A percentile compares a stretch with the other conserved stretches of the same genome.
phyloP scores from a whole-genome alignment of 345 rosid species.

The Rhodamnia rubescens region DNA sequence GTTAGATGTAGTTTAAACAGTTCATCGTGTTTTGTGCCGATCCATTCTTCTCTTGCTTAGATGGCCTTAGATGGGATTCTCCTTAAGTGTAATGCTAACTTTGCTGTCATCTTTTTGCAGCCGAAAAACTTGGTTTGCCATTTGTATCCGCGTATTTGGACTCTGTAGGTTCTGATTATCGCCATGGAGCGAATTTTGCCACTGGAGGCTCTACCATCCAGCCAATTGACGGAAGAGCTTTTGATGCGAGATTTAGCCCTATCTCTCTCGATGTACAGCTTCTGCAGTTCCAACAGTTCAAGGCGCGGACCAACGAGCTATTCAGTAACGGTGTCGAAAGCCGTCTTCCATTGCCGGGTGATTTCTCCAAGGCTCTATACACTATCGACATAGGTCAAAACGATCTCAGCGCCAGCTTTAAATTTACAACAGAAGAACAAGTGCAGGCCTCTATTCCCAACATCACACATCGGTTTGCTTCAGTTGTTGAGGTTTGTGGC shows the following conservation, averaged over 20 bases:
- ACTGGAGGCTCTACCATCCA: constrained; percentile 89
- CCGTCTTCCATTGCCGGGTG: constrained; percentile 62
- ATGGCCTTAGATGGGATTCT: neutral
- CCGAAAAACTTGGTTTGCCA: constrained; percentile 59
- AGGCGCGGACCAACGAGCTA: constrained; percentile 41
- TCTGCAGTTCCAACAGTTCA: constrained; percentile 63
- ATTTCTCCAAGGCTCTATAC: constrained; percentile 72
- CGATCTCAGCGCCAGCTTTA: constrained; percentile 68
- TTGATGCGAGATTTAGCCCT: constrained; percentile 72
- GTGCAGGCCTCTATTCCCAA: constrained; percentile 60
- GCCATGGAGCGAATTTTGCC: constrained; percentile 88
- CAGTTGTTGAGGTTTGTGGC: constrained; percentile 30
- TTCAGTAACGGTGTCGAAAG: constrained; percentile 24
- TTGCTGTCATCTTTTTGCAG: constrained; percentile 18
- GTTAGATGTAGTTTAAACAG: neutral
- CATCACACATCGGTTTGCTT: constrained; percentile 51
- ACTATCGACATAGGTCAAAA: constrained; percentile 92
- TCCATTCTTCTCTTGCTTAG: neutral
- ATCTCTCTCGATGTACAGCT: constrained; percentile 85
- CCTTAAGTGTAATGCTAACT: neutral
- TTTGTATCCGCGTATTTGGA: constrained; percentile 81
- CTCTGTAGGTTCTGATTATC: constrained; percentile 66
- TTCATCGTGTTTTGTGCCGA: neutral
- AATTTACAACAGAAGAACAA: constrained; percentile 53
- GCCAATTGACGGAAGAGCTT: constrained; percentile 72